phyloP scores from a whole-genome alignment of 306 rosid species.

The Trichosanthes truncata region DNA sequence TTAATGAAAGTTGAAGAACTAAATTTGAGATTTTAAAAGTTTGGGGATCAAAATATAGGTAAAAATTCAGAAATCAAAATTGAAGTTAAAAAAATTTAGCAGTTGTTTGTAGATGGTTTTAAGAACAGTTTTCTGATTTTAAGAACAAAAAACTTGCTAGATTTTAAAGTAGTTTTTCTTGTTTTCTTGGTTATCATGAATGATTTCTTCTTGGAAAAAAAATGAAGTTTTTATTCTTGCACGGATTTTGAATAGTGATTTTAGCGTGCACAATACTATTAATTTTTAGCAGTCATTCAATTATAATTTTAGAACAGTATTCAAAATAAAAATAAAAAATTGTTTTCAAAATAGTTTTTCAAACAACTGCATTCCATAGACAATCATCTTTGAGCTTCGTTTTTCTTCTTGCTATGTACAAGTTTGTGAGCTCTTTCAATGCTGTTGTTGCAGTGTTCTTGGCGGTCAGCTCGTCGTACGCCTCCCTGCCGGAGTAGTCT shows the following conservation, averaged over 20 bases:
- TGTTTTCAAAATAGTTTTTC: background rate
- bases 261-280: too few species aligned
- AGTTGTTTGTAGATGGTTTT: background rate
- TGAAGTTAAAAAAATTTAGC: background rate
- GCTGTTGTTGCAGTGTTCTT: conserved; percentile 35
- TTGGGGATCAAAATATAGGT: background rate
- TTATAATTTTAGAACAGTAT: too few species aligned
- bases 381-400: background rate
- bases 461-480: conserved; percentile 66
- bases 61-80: background rate
- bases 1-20: background rate
- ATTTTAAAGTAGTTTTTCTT: background rate
- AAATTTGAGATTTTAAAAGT: background rate
- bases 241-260: too few species aligned
- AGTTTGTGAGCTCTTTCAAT: background rate
- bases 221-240: background rate
- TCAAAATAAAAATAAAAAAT: too few species aligned
- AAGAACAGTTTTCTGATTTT: background rate
- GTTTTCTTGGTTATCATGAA: background rate
- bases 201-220: background rate
- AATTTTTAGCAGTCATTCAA: too few species aligned
- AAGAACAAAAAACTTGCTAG: too few species aligned
- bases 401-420: background rate
- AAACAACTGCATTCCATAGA: background rate
- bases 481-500: conserved; percentile 67